Conservation (phyloP, 495 filamentous ascomycete genomes). For the Penicillium angulare region DNA sequence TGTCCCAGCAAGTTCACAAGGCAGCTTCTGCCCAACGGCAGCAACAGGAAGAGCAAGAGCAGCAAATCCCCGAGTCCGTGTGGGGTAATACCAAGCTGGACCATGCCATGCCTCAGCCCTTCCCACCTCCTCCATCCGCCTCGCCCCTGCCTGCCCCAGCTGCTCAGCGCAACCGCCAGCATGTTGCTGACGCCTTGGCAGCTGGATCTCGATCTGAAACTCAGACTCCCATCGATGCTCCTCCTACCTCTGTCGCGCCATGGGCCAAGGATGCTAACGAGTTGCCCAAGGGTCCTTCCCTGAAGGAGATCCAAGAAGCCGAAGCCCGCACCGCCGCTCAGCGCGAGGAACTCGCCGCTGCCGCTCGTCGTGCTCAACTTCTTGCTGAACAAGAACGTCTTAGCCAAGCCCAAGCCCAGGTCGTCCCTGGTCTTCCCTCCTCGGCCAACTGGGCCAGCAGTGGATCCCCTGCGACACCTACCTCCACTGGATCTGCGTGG, state of each 20-base stretch:
- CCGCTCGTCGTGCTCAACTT: conserved; percentile 70
- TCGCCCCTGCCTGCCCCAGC: conserved; percentile 85
- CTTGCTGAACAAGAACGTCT: conserved; percentile 74
- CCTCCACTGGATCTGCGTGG: conserved; percentile 59
- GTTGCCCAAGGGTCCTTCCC: conserved; percentile 79
- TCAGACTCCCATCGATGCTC: conserved; percentile 65
- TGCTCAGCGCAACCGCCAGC: conserved; percentile 78
- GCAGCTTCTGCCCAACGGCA: conserved; percentile 66
- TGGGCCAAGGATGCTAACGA: conserved; percentile 88
- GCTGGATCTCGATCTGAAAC: conserved; percentile 70
- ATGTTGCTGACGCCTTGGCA: conserved; percentile 77
- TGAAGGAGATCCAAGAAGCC: conserved; percentile 95
- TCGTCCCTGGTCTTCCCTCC: conserved; percentile 74
- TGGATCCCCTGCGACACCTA: conserved; percentile 61
- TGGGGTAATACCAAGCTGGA: conserved; percentile 60
- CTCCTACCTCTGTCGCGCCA: conserved; percentile 72
- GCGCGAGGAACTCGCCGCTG: conserved; percentile 77
- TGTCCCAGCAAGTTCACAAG: conserved; percentile 87
- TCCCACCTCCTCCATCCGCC: conserved; percentile 68
- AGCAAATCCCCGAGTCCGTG: conserved; percentile 50
- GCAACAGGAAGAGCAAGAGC: conserved; percentile 45
- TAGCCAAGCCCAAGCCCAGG: conserved; percentile 59
- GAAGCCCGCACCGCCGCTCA: conserved; percentile 94
- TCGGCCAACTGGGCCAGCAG: conserved; percentile 86
- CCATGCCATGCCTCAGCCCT: conserved; percentile 68